Evolutionary conservation across 2,329 filamentous ascomycete species (phyloP).

Genomic region (Trichoderma sp.): DNA sequence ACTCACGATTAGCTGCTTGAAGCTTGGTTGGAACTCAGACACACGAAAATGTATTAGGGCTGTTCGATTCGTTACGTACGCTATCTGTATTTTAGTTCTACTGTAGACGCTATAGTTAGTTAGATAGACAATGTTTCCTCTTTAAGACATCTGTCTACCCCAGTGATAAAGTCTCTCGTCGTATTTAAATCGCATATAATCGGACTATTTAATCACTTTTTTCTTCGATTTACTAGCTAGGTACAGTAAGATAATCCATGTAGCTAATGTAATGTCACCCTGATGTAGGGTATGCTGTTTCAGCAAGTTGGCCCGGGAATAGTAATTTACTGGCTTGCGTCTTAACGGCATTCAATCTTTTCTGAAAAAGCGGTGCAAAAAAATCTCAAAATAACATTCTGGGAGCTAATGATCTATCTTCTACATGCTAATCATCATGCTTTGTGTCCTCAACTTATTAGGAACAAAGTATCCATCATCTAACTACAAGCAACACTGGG

Average conservation of each 20-base stretch:
- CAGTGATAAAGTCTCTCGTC: background rate
- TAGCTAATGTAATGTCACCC: background rate
- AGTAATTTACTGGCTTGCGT: background rate
- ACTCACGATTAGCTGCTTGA: background rate
- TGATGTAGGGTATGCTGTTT: background rate
- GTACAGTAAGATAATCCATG: background rate
- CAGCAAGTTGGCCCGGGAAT: background rate
- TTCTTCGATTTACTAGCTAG: background rate
- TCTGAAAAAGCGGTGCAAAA: background rate
- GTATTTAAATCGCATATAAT: background rate
- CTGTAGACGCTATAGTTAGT: background rate
- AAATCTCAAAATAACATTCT: background rate
- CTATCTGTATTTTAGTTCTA: background rate
- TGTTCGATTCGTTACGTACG: background rate
- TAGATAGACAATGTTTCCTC: background rate
- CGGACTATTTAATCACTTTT: accelerated
- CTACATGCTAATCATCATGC: background rate
- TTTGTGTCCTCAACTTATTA: background rate
- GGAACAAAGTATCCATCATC: background rate
- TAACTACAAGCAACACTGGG: background rate
- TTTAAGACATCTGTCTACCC: background rate
- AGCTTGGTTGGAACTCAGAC: background rate
- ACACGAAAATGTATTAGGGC: background rate
- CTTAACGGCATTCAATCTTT: background rate
- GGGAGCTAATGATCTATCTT: background rate